Base-by-base conservation (phyloP, 306 rosid species). In the Dicorynia guianensis region DNA sequence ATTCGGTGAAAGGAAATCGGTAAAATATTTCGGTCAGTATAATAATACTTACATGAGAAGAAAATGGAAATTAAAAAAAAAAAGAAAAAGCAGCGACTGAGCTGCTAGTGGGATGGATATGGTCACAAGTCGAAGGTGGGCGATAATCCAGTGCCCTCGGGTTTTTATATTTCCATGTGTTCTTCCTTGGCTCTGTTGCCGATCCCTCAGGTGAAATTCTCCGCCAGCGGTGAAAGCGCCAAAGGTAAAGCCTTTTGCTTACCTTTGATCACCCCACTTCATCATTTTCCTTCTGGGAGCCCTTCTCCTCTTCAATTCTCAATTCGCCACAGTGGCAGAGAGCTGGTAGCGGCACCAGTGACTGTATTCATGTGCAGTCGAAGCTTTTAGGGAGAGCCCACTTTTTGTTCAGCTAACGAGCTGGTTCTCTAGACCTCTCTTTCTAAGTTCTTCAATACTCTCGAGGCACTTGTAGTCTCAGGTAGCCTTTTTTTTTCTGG, bases 261-360 rank as follows among this genome's bases (percentile, higher is more conserved):
- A 48, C 44, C 72, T 67, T 67, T 39, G 58, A 25, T 8, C 59
- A 25, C 30, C 30, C 30, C 1, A 2, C 30, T 25, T 0, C 8
- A 3, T 13, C 35, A 8, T 19, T 19, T 19, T 12, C 61, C 61
- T 55, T 13, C 61, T 55, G 61, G 5, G 35, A 52, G 20, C 18
- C 48, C 30, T n/a, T 34, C 43, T 42, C 43, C 74, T 33, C 50
- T 44, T 58, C 76, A 81, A 63, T 78, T 82, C 83, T 83, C 47
- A 81, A 81, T 59, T 30, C 33, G 13, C 34, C 50, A 7, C 43
- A 25, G 30, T 25, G 30, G 30, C 30, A 25, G 30, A 25, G 30
- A 7, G 20, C 34, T 47, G 58, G 6, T 43, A n/a, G 72, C 44
- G 25, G 8, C 14, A 50, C 8, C 63, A 17, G 8, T 35, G 9